Evolutionary conservation across 2,329 filamentous ascomycete species (phyloP).

Genomic region (Fusarium sp.): DNA sequence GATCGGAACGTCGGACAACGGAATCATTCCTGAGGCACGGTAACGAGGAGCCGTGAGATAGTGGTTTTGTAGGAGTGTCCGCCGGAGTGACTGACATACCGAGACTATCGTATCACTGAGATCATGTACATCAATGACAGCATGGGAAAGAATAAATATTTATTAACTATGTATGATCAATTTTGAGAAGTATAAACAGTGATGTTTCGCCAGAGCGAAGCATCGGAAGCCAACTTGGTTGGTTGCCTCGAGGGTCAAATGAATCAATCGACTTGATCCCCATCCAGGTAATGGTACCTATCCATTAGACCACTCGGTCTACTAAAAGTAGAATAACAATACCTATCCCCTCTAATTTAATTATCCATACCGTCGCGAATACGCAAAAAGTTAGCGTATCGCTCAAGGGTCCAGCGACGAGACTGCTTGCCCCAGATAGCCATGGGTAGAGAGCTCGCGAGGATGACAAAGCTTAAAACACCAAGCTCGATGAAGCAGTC

Average conservation of each 20-base stretch:
- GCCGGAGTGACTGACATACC: background rate
- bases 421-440: slow-evolving; percentile 67
- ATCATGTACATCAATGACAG: background rate
- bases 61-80: too few relatives aligned
- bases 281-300: background rate
- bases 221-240: background rate
- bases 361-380: slow-evolving; percentile 61
- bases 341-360: slow-evolving; percentile 16
- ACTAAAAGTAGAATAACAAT: background rate
- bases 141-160: background rate
- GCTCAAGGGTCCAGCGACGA: slow-evolving; percentile 62
- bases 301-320: background rate
- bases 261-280: background rate
- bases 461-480: slow-evolving; percentile 65
- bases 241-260: too few relatives aligned
- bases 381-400: slow-evolving; percentile 63
- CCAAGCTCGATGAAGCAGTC: slow-evolving; percentile 68
- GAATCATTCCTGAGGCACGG: background rate
- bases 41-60: background rate
- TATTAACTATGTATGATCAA: background rate
- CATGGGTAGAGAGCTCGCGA: slow-evolving; percentile 68
- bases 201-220: background rate
- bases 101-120: background rate
- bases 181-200: background rate
- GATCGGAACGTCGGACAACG: background rate